A percentile compares a stretch with the other conserved stretches of the same genome.
These are phyloP conservation scores for Mortierella sp. DNA, from an alignment of 371 early-diverging fungal species.

Conservation along the genomic window DNA sequence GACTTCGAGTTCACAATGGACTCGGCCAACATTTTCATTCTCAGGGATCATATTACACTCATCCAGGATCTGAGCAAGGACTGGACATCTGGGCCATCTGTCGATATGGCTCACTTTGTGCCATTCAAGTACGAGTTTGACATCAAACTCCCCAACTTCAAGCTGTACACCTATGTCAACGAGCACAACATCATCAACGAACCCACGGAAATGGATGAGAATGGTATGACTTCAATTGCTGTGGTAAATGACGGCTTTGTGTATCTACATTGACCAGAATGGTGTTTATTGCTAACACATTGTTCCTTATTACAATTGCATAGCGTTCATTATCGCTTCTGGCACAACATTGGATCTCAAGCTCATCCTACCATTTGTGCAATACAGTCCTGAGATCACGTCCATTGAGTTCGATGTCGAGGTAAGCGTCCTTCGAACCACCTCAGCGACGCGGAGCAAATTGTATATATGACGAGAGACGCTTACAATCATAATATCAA, in stretches of 20 bases:
- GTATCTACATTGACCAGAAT: too few species aligned
- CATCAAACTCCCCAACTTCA: constrained; percentile 67
- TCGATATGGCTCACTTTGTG: constrained; percentile 76
- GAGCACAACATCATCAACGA: constrained; percentile 89
- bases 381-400: constrained; percentile 72
- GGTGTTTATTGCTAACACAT: not conserved
- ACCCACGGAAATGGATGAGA: constrained; percentile 80
- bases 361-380: constrained; percentile 71
- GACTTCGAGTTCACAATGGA: constrained; percentile 64
- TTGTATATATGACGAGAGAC: not conserved
- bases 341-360: constrained; percentile 62
- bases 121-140: constrained; percentile 78
- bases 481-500: not conserved
- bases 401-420: constrained; percentile 70
- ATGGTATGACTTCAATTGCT: constrained; percentile 67
- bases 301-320: not conserved
- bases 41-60: constrained; percentile 89
- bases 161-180: constrained; percentile 81
- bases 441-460: not conserved
- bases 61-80: constrained; percentile 84
- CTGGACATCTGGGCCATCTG: constrained; percentile 73
- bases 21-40: constrained; percentile 68
- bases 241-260: not conserved
- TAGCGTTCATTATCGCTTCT: constrained; percentile 75
- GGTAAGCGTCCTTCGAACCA: constrained; percentile 37